Evolutionary conservation across 2,329 filamentous ascomycete species (phyloP), one percentile per base, ranked within the genome.

Genomic region (Colletotrichum tanaceti): DNA sequence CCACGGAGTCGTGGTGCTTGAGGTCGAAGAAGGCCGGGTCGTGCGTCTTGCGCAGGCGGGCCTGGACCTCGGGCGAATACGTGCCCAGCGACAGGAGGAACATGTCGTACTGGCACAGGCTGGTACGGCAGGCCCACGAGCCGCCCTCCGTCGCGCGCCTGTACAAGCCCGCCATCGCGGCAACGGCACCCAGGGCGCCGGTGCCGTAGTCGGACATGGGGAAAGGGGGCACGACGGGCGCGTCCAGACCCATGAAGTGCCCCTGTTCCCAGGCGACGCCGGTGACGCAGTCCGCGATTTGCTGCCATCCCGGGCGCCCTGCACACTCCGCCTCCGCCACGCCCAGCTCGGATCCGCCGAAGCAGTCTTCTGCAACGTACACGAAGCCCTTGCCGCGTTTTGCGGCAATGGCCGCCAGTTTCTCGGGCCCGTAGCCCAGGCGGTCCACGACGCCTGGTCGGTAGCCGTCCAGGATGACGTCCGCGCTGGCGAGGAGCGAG

Each of bases 361-460:
- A 90, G 73, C 88, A 90, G 74, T 90, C 86, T 74, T 91, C 88
- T 35, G 84, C 83, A 6, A 90, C 85, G 73, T 89, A 89, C 14
- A 90, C 81, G 44, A 89, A 85, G 20, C 88, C 88, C 72, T 83
- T 85, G 10, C 84, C 82, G 41, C 87, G 82, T 57, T 80, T 75
- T 59, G 81, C 77, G 3, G 84, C 83, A 47, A 87, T 76, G 9
- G 80, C 75, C 4, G 82, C 78, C 5, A 90, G 81, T 46, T 78
- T 78, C 22, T 82, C 74, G 2, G 86, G 82, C 3, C 85, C 82
- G 73, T 89, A 90, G 20, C 89, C 89, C 16, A 90, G 79, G 44
- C 83, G 83, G 20, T 85, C 84, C 24, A 90, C 77, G 16, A 84
- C 85, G 14, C 88, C 87, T 1, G 88, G 88, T 10, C 89, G 84